phyloP scores from a whole-genome alignment of 805 yeast species.

The Candida ortonii region DNA sequence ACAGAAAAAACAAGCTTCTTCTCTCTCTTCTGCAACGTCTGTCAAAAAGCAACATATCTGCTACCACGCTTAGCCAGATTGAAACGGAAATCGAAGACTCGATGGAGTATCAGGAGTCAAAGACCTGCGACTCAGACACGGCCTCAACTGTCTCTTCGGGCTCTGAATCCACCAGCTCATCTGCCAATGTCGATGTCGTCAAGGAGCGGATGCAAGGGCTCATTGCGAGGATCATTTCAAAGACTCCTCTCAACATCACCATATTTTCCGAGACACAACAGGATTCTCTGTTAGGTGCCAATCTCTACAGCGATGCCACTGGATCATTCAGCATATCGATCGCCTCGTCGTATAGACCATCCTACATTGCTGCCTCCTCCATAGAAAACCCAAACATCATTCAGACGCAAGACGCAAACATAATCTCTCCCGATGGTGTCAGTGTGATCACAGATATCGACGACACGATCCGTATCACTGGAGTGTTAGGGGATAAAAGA shows the following conservation, averaged over 20 bases:
- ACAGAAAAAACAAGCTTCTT: slow-evolving; percentile 67
- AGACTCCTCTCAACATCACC: slow-evolving; percentile 50
- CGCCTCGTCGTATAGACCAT: slow-evolving; percentile 58
- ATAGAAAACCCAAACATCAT: slow-evolving; percentile 45
- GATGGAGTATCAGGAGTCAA: slow-evolving; percentile 27
- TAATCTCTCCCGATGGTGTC: slow-evolving; percentile 47
- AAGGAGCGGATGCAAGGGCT: slow-evolving; percentile 68
- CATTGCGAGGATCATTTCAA: slow-evolving; percentile 63
- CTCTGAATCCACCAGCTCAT: slow-evolving; percentile 11
- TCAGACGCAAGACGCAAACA: slow-evolving; percentile 42
- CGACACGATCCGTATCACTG: slow-evolving; percentile 89
- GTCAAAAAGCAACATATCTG: slow-evolving; percentile 38
- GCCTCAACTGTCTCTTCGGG: slow-evolving; percentile 19
- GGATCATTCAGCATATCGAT: slow-evolving; percentile 64
- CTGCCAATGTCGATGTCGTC: slow-evolving; percentile 35
- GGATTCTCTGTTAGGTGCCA: slow-evolving; percentile 29
- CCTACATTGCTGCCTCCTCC: slow-evolving; percentile 51
- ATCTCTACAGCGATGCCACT: slow-evolving; percentile 55
- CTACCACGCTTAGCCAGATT: slow-evolving; percentile 33
- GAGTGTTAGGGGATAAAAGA: slow-evolving; percentile 84
- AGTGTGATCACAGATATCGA: slow-evolving; percentile 89
- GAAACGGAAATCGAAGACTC: slow-evolving; percentile 38
- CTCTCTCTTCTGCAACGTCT: slow-evolving; percentile 68
- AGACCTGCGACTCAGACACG: slow-evolving; percentile 20
- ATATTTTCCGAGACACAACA: slow-evolving; percentile 48